Conservation (phyloP, 1,284 basidiomycete species). For the Sutorius eximius region DNA sequence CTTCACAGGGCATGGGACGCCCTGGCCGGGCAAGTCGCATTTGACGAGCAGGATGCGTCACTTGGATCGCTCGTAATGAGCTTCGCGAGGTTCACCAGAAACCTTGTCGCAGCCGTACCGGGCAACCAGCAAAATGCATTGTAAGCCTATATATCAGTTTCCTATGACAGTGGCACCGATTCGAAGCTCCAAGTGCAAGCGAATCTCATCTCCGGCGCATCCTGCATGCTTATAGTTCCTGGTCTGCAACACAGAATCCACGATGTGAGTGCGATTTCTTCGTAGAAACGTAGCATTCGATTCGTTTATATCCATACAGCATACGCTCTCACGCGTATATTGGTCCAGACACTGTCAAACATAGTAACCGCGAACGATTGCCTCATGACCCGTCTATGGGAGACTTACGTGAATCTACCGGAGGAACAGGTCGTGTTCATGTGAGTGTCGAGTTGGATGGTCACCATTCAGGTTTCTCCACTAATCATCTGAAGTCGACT, state of each 20-base stretch:
- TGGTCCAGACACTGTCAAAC: constrained; percentile 73
- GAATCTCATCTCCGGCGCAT: constrained; percentile 46
- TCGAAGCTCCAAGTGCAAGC: constrained; percentile 46
- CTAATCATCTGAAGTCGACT: constrained; percentile 56
- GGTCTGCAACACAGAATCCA: constrained; percentile 55
- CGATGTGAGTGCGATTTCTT: constrained; percentile 43
- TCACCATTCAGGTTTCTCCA: constrained; percentile 5
- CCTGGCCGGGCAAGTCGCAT: constrained; percentile 48
- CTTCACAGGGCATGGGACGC: constrained; percentile 57
- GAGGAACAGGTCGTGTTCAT: constrained; percentile 74
- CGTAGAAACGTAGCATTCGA: constrained; percentile 14
- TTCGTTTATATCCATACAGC: constrained; percentile 40
- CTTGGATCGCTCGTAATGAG: constrained; percentile 44
- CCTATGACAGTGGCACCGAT: constrained; percentile 5
- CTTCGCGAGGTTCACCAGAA: constrained; percentile 73
- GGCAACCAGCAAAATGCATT: constrained; percentile 64
- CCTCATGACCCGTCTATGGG: constrained; percentile 59
- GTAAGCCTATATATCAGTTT: constrained; percentile 45
- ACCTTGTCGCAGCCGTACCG: constrained; percentile 67
- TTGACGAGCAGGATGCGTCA: constrained; percentile 37
- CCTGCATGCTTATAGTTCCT: constrained; percentile 70
- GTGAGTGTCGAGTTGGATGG: constrained; percentile 44
- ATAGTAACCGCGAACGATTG: constrained; percentile 66
- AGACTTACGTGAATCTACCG: constrained; percentile 59
- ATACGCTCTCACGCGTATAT: constrained; percentile 53